A percentile compares a stretch with the other conserved stretches of the same genome.
phyloP scores from a whole-genome alignment of 169 alveolate genomes.

The Eimeria zaria region DNA sequence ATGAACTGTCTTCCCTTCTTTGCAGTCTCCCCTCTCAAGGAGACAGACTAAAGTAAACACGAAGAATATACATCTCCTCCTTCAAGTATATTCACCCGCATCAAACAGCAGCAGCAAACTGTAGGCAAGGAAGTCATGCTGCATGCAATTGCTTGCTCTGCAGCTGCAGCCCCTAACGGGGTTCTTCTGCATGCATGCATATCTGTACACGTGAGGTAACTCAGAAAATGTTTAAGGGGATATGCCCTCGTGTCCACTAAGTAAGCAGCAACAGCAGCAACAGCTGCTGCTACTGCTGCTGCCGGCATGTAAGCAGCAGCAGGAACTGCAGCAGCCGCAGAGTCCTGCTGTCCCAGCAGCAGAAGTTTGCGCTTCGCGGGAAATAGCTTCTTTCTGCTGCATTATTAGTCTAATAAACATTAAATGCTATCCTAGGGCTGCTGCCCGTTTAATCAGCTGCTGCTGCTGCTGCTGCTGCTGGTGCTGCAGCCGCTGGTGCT shows the following conservation, averaged over 20 bases:
- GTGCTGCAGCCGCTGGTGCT: constrained; percentile 11
- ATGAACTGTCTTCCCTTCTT: too few species aligned
- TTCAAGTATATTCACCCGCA: too few species aligned
- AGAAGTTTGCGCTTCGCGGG: background rate
- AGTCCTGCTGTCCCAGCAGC: background rate
- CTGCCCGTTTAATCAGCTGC: background rate
- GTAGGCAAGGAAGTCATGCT: background rate
- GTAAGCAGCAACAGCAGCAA: background rate
- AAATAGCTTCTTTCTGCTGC: background rate
- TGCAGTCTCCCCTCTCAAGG: too few species aligned
- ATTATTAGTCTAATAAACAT: background rate
- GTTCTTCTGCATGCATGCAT: background rate
- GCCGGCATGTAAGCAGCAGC: background rate
- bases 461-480: background rate
- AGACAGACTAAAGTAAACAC: too few species aligned
- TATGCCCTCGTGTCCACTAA: background rate
- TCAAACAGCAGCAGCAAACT: too few species aligned
- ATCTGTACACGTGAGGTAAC: background rate
- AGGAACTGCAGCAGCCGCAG: background rate
- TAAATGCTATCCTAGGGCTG: background rate
- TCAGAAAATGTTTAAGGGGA: background rate
- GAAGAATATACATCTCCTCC: too few species aligned
- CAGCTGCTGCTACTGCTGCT: constrained; percentile 14
- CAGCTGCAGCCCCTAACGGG: background rate
- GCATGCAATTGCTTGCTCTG: background rate